Evolutionary conservation across 2,329 filamentous ascomycete species (phyloP), one percentile per base, ranked within the genome.

Genomic region (Lasiodiplodia sp.): DNA sequence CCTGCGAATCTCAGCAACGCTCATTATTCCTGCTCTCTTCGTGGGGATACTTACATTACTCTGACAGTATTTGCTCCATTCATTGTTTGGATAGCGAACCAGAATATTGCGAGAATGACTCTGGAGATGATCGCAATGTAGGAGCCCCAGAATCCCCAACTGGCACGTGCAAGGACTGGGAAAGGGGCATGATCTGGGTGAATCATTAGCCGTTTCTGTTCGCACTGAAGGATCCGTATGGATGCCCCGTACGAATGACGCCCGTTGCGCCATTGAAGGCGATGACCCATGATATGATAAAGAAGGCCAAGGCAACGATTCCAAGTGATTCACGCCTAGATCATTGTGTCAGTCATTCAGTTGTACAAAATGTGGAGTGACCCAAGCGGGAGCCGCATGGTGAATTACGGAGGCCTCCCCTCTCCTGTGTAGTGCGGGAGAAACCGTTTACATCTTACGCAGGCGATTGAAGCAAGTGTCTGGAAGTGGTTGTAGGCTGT

Each of bases 31-130:
- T 51, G 53, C 14, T 56, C 31, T 23, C 14, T 25, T 37, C 3
- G n/a, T 10, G 23, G n/a, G 55, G 40, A 25, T 12, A 7, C 56
- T 38, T 40, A 68, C 78, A 87, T 86, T 53, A 84, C 83, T 4
- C 79, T 79, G 10, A 87, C 80, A 0, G 83, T 81, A 68, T 87
- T 86, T 0, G 85, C 88, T 0, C 89, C 89, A 71, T 89, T 90
- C 69, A 88, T 87, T 51, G 86, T 87, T 72, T 91, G 88, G 57
- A 91, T 90, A 0, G 88, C 88, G 66, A 91, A 87, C 90, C 87
- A 88, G 76, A 88, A 87, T 21, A 87, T 75, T 5, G 86, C 86
- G 3, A 88, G 82, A 68, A 88, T 84, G 49, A 83, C 81, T 12
- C 86, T 81, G 0, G 83, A 86, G 8, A 87, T 72, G 65, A 88